Percentiles rank a stretch among this genome's conserved stretches.
Conservation (phyloP, 163 green algal genomes). For the Scenedesmus sp. region DNA sequence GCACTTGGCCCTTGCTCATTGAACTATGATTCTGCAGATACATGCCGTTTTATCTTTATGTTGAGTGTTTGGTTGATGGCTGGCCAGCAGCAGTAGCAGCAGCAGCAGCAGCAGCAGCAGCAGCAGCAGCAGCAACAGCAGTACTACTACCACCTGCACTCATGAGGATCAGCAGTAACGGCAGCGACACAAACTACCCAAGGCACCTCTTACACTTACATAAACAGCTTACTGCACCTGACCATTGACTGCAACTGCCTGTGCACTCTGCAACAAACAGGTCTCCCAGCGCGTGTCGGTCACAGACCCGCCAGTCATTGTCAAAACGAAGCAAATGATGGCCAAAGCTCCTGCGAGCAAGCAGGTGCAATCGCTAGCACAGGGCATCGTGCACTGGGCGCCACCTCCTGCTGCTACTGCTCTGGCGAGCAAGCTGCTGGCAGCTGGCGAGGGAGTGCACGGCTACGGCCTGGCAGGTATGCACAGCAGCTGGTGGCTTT, state of each 20-base stretch:
- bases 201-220: neutral
- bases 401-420: slow-evolving; percentile 27
- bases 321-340: slow-evolving; percentile 60
- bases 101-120: neutral
- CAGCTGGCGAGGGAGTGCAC: neutral
- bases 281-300: slow-evolving; percentile 52
- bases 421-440: neutral
- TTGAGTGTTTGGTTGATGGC: too few relatives aligned
- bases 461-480: neutral
- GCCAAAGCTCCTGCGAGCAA: slow-evolving; percentile 25
- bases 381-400: slow-evolving; percentile 60
- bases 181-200: neutral
- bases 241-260: neutral
- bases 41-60: neutral
- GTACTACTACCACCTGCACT: neutral
- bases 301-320: slow-evolving; percentile 59
- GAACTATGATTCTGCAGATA: neutral
- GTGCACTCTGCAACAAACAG: slow-evolving; percentile 7
- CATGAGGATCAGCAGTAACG: neutral
- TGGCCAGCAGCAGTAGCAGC: neutral
- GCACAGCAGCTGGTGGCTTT: too few relatives aligned
- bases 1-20: neutral
- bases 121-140: neutral
- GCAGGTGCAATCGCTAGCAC: slow-evolving; percentile 48
- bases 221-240: neutral